phyloP scores from a whole-genome alignment of 768 basidiomycete species.

The Boletales sp. region DNA sequence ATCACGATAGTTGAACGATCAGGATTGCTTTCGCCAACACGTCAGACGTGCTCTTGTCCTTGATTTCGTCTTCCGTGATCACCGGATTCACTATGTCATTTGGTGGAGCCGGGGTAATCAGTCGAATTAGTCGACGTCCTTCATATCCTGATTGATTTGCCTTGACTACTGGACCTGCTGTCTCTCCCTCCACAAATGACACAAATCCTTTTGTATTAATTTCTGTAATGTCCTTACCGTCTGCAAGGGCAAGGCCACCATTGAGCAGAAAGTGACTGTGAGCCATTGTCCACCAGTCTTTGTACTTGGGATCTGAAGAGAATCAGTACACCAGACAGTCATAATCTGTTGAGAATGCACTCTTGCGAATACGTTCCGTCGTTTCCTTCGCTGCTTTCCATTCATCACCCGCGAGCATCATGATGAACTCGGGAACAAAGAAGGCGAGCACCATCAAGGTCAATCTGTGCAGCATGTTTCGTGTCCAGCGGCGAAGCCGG shows the following conservation, averaged over 20 bases:
- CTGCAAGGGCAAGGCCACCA: too few relatives aligned
- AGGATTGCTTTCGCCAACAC: not conserved
- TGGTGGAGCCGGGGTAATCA: too few relatives aligned
- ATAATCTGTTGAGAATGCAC: not conserved
- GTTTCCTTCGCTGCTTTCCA: not conserved
- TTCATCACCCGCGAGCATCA: not conserved
- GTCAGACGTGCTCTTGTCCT: too few relatives aligned
- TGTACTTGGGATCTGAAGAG: not conserved
- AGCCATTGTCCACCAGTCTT: too few relatives aligned
- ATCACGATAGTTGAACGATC: not conserved
- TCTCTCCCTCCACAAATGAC: not conserved
- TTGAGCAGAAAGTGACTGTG: too few relatives aligned
- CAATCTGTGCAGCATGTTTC: not conserved
- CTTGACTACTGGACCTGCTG: not conserved
- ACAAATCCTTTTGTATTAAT: not conserved
- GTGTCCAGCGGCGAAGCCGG: too few relatives aligned
- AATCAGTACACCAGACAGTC: not conserved
- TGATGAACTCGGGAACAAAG: not conserved
- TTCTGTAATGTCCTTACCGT: too few relatives aligned
- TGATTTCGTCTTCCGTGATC: too few relatives aligned
- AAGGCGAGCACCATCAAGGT: not conserved
- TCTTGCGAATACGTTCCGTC: not conserved
- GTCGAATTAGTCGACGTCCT: too few relatives aligned
- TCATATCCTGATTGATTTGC: not conserved
- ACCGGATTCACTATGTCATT: too few relatives aligned